A percentile compares a stretch with the other conserved stretches of the same genome.
phyloP scores from a whole-genome alignment of 2,329 filamentous ascomycete genomes.

The Capronia epimyces region DNA sequence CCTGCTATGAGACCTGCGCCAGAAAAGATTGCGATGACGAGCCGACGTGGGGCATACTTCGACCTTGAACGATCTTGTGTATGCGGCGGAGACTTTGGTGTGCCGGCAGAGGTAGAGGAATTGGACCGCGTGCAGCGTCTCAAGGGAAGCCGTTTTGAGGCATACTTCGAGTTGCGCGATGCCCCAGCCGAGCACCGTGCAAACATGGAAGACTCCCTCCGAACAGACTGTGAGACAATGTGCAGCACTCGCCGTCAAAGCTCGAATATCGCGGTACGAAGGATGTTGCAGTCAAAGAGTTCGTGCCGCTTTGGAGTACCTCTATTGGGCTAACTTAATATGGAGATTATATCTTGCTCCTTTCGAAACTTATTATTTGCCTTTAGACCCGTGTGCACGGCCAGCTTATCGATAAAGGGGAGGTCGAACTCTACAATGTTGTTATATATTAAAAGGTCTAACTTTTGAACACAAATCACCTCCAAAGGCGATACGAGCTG shows the following conservation, averaged over 20 bases:
- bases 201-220: conserved; percentile 12
- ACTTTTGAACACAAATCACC: too few relatives aligned
- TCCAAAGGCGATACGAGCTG: too few relatives aligned
- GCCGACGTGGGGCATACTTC: conserved; percentile 1
- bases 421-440: too few relatives aligned
- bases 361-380: too few relatives aligned
- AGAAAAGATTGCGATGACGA: conserved; percentile 3
- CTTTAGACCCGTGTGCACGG: too few relatives aligned
- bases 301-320: too few relatives aligned
- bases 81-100: conserved; percentile 5
- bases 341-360: too few relatives aligned
- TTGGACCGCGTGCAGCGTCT: background rate
- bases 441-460: too few relatives aligned
- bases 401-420: too few relatives aligned
- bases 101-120: conserved; percentile 4
- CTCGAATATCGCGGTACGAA: too few relatives aligned
- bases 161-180: conserved; percentile 8
- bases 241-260: background rate
- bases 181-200: conserved; percentile 14
- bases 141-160: background rate
- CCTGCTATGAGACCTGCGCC: conserved; percentile 2
- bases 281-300: too few relatives aligned
- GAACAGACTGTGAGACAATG: background rate
- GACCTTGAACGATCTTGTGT: background rate
- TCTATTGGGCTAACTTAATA: too few relatives aligned